Percentiles rank a stretch among this genome's conserved stretches.
Evolutionary conservation across 2,329 filamentous ascomycete species (phyloP).

Genomic region (Teratosphaeria destructans): DNA sequence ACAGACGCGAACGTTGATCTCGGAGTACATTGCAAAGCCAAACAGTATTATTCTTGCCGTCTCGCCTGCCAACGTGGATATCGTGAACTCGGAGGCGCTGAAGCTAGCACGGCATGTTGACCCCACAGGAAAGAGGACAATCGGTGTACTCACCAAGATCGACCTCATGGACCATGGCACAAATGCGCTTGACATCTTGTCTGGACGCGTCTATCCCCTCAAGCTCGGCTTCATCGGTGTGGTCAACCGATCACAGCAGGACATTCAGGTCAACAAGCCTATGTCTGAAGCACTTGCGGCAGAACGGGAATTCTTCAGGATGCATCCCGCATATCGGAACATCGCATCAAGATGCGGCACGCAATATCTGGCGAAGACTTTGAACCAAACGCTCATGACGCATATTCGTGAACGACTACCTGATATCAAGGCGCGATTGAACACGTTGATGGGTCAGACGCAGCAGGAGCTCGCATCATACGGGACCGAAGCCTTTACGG

Average conservation of each 20-base stretch:
- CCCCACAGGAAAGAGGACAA: slow-evolving; percentile 84
- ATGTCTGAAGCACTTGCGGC: slow-evolving; percentile 82
- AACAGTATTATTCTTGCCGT: slow-evolving; percentile 97
- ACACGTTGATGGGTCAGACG: slow-evolving; percentile 98
- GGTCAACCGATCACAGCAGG: slow-evolving; percentile 94
- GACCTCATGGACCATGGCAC: slow-evolving; percentile 99
- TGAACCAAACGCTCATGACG: slow-evolving; percentile 90
- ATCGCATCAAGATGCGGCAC: slow-evolving; percentile 91
- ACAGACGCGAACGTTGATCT: slow-evolving; percentile 90
- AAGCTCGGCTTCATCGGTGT: slow-evolving; percentile 98
- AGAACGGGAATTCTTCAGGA: slow-evolving; percentile 90
- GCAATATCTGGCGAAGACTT: slow-evolving; percentile 83
- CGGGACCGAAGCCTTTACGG: slow-evolving; percentile 93
- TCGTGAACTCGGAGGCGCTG: slow-evolving; percentile 94
- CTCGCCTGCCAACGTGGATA: slow-evolving; percentile 92
- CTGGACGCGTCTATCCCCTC: slow-evolving; percentile 87
- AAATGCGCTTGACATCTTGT: slow-evolving; percentile 95
- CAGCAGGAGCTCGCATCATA: slow-evolving; percentile 98
- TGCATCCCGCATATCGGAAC: slow-evolving; percentile 93
- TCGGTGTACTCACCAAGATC: slow-evolving; percentile 92
- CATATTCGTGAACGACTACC: slow-evolving; percentile 93
- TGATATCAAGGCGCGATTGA: slow-evolving; percentile 94
- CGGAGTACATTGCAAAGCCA: slow-evolving; percentile 96
- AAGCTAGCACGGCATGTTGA: slow-evolving; percentile 97
- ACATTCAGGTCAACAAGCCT: slow-evolving; percentile 93